Conservation (phyloP, 2,329 filamentous ascomycete species). For the Monilinia fructicola region DNA sequence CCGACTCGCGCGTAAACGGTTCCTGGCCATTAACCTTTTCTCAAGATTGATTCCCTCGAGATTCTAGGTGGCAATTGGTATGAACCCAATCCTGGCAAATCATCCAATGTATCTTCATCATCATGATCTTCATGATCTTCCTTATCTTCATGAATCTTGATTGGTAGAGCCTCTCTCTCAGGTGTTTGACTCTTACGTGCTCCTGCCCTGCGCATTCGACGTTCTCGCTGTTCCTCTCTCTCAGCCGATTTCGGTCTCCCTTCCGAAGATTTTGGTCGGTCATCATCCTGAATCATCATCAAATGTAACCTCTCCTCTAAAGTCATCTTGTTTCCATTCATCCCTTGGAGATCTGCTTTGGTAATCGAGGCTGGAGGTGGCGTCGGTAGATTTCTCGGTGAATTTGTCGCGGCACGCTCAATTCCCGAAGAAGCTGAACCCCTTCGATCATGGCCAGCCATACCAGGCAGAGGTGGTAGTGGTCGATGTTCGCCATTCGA, state of each 20-base stretch:
- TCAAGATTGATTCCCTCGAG: slow-evolving; percentile 89
- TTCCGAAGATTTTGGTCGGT: slow-evolving; percentile 47
- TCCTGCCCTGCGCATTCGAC: slow-evolving; percentile 64
- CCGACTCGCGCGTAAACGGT: slow-evolving; percentile 56
- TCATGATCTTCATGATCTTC: slow-evolving; percentile 53
- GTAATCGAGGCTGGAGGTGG: slow-evolving; percentile 64
- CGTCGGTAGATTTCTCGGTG: slow-evolving; percentile 65
- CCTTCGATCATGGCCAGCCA: slow-evolving; percentile 45
- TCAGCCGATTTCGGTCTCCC: slow-evolving; percentile 19
- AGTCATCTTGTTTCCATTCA: slow-evolving; percentile 74
- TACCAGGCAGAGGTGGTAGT: slow-evolving; percentile 79
- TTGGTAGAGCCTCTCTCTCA: slow-evolving; percentile 36
- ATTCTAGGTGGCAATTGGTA: slow-evolving; percentile 74
- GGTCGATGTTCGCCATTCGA: slow-evolving; percentile 82
- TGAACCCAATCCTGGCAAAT: slow-evolving; percentile 57
- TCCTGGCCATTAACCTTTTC: slow-evolving; percentile 73
- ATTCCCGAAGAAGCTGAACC: slow-evolving; percentile 59
- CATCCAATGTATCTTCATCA: slow-evolving; percentile 59
- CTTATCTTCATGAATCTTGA: slow-evolving; percentile 53
- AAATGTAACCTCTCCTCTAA: slow-evolving; percentile 82
- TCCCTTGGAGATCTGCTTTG: slow-evolving; percentile 76
- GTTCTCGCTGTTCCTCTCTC: slow-evolving; percentile 58
- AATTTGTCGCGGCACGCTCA: slow-evolving; percentile 66
- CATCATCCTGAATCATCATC: slow-evolving; percentile 80
- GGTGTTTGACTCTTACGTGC: slow-evolving; percentile 45